A percentile compares a stretch with the other conserved stretches of the same genome.
These are phyloP conservation scores for Trichoderma hamatum DNA, from an alignment of 2,329 filamentous ascomycete genomes.

Conservation along the genomic window DNA sequence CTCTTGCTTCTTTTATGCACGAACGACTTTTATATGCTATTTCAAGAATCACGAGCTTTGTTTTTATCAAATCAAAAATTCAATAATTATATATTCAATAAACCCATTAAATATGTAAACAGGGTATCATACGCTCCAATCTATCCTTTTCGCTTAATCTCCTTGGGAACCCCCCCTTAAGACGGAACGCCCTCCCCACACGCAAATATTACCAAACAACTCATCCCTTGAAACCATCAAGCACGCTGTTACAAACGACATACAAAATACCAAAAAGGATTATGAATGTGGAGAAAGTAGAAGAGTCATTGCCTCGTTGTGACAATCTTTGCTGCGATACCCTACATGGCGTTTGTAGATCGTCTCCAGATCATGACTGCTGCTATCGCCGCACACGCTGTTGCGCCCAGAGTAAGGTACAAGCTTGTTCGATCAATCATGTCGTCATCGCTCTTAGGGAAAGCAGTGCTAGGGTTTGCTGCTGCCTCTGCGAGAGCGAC, in stretches of 20 bases:
- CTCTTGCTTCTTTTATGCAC: background rate
- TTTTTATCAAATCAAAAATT: background rate
- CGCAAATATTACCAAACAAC: background rate
- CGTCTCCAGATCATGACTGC: conserved; percentile 68
- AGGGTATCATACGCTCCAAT: conserved; percentile 23
- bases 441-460: conserved; percentile 88
- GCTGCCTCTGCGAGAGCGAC: conserved; percentile 89
- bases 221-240: background rate
- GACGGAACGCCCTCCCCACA: background rate
- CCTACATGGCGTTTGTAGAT: conserved; percentile 52
- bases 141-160: conserved; percentile 7
- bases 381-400: conserved; percentile 63
- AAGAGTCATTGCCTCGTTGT: background rate
- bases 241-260: background rate
- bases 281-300: background rate
- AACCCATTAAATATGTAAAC: conserved; percentile 11
- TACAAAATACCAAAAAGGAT: background rate
- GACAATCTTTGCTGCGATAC: background rate
- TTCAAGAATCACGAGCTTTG: background rate
- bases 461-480: conserved; percentile 84
- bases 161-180: background rate
- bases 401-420: conserved; percentile 82
- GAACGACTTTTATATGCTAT: background rate
- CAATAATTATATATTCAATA: conserved; percentile 1
- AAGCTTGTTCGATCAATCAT: conserved; percentile 79